Base-by-base conservation (phyloP, 208 protist genomes). In the Acanthamoeba triangularis region DNA sequence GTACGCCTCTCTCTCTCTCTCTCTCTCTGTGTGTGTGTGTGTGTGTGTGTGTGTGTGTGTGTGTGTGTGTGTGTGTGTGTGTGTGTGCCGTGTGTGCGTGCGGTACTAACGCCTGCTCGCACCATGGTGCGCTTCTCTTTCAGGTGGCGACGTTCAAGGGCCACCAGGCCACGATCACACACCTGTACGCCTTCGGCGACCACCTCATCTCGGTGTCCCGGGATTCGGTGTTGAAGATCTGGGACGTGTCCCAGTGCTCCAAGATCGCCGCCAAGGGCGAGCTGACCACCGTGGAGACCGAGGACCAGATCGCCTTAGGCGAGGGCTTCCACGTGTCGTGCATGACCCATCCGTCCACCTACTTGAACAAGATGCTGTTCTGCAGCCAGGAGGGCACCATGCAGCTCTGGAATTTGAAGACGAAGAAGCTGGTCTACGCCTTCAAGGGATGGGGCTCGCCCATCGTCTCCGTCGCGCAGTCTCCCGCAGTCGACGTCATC, bases 331-430 rank as follows among this genome's bases (percentile, higher is more conserved):
- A 90, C 82, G 56, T 67, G 23, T 33, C 82, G 18, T 59, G 52
- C 56, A 30, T 90, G 74, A 18, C 84, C 14, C 96, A 97, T 76
- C 96, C 96, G 84, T 10, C 16, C 5, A 96, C 69, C 13, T 97
- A 97, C 87, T 85, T 92, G 37, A 97, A 97, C 47, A 97, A 97
- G 47, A 63, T 97, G n/a, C 88, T 97, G 82, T 30, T 97, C 37
- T 97, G 88, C n/a, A 93, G 52, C 47, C 41, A 95, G 35, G 49
- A 96, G n/a, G 97, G 97, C 30, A 6, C 37, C 11, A 11, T 96
- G 11, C 65, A 97, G 37, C 25, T 97, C 3, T 97, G 95, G 96
- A 97, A 97, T 69, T 47, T 97, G 1, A 92, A 96, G 18, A 97
- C 96, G 10, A 92, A 87, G 33, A 96, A 84, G 18, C 7, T 95